A percentile compares a stretch with the other conserved stretches of the same genome.
These are phyloP conservation scores for Ballota nigra DNA, from an alignment of 257 asterid species.

Conservation along the genomic window DNA sequence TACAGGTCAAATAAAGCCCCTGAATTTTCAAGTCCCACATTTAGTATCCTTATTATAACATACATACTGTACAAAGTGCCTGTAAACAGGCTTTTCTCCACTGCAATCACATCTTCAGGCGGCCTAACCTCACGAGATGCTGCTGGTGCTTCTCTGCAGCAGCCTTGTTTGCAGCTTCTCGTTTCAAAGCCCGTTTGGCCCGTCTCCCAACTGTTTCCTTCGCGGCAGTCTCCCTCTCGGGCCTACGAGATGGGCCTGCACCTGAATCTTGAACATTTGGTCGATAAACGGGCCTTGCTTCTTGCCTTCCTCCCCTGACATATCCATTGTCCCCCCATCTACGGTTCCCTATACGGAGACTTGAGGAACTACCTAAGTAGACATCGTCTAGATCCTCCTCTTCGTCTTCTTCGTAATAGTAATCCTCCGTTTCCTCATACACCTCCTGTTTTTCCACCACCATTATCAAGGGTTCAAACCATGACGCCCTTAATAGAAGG, in stretches of 20 bases:
- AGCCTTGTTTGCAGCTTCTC: constrained; percentile 81
- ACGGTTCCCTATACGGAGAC: constrained; percentile 74
- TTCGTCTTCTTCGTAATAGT: constrained; percentile 47
- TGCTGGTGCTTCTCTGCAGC: constrained; percentile 79
- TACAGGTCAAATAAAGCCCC: constrained; percentile 13
- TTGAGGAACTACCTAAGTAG: constrained; percentile 53
- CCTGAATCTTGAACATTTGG: constrained; percentile 34
- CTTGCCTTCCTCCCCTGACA: constrained; percentile 88
- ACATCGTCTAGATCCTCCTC: constrained; percentile 59
- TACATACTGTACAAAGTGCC: constrained; percentile 31
- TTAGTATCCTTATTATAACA: constrained; percentile 20
- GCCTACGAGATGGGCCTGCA: constrained; percentile 61
- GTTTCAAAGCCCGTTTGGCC: constrained; percentile 78
- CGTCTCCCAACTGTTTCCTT: constrained; percentile 57
- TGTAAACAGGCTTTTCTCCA: neutral
- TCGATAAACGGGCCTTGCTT: constrained; percentile 53
- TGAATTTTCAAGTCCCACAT: neutral
- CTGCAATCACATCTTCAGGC: constrained; percentile 22
- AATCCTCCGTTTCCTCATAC: constrained; percentile 52
- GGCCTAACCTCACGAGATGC: constrained; percentile 69
- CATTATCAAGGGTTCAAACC: constrained; percentile 55
- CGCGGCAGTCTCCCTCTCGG: constrained; percentile 34
- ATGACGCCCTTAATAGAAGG: constrained; percentile 73
- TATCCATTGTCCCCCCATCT: constrained; percentile 94
- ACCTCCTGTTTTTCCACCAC: constrained; percentile 54